Conservation (phyloP, 306 rosid genomes). For the Rubus idaeus region DNA sequence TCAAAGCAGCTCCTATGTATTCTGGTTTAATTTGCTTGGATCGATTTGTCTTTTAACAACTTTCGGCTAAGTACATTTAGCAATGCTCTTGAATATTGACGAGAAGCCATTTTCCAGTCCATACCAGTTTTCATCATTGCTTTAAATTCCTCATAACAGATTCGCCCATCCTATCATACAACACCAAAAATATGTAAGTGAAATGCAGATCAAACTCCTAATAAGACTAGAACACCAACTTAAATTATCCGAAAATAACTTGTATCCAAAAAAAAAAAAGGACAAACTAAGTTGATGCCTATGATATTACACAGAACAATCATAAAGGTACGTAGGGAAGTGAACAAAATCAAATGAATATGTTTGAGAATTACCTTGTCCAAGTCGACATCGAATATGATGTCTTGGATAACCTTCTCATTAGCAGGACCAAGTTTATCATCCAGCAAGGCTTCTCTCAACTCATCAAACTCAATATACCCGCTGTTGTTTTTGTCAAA, state of each 20-base stretch:
- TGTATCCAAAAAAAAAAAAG: not conserved
- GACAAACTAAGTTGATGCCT: no score
- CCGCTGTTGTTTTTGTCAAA: constrained; percentile 80
- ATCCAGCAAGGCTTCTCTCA: constrained; percentile 66
- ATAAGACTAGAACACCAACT: not conserved
- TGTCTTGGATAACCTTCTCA: constrained; percentile 71
- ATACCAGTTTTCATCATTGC: constrained; percentile 88
- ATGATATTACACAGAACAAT: no score
- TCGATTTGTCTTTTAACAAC: constrained; percentile 63
- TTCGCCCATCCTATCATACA: constrained; percentile 66
- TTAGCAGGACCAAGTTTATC: constrained; percentile 35
- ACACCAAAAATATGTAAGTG: not conserved
- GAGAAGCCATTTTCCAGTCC: constrained; percentile 95
- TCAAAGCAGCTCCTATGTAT: not conserved
- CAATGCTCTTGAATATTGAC: constrained; percentile 84
- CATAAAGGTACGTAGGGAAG: no score
- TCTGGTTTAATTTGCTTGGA: constrained; percentile 13
- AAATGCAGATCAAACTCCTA: not conserved
- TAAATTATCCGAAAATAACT: not conserved
- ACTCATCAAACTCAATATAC: constrained; percentile 84
- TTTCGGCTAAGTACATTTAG: constrained; percentile 73
- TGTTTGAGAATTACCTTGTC: constrained; percentile 61
- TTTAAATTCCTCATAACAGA: constrained; percentile 77
- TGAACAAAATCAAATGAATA: not conserved
- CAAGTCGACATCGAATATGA: constrained; percentile 77